phyloP scores from a whole-genome alignment of 2,329 filamentous ascomycete species.

The Exophiala sideris region DNA sequence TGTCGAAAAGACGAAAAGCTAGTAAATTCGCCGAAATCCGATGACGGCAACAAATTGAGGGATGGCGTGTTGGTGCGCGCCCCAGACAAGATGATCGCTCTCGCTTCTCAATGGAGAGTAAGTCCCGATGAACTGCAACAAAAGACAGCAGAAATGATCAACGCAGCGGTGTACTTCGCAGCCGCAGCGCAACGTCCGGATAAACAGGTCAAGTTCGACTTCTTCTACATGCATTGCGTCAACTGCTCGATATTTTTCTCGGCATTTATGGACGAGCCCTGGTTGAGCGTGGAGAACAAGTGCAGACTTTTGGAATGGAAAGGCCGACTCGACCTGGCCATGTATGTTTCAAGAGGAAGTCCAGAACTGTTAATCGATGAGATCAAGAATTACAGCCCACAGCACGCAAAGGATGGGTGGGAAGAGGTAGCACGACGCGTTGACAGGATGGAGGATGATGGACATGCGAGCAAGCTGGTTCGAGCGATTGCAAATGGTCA shows the following conservation, averaged over 20 bases:
- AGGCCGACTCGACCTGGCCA: slow-evolving; percentile 66
- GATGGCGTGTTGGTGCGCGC: slow-evolving; percentile 67
- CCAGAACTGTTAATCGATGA: slow-evolving; percentile 60
- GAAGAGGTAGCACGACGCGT: slow-evolving; percentile 45
- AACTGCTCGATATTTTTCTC: slow-evolving; percentile 74
- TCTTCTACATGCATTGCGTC: slow-evolving; percentile 76
- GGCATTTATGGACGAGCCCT: slow-evolving; percentile 55
- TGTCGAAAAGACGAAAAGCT: slow-evolving; percentile 58
- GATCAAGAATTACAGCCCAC: slow-evolving; percentile 59
- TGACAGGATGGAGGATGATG: slow-evolving; percentile 62
- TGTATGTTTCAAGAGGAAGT: slow-evolving; percentile 68
- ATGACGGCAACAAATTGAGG: slow-evolving; percentile 61
- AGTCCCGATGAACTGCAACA: slow-evolving; percentile 54
- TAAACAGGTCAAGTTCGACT: slow-evolving; percentile 73
- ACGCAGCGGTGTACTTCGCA: slow-evolving; percentile 58
- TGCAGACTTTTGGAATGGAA: slow-evolving; percentile 76
- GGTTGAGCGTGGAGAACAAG: slow-evolving; percentile 60
- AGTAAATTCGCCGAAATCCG: slow-evolving; percentile 48
- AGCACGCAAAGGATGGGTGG: slow-evolving; percentile 41
- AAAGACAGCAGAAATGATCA: slow-evolving; percentile 66
- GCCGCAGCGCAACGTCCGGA: slow-evolving; percentile 60
- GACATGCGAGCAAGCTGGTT: slow-evolving; percentile 73
- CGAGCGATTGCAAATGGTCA: slow-evolving; percentile 67
- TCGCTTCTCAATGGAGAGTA: slow-evolving; percentile 60
- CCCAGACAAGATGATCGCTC: slow-evolving; percentile 58